Evolutionary conservation across 2,329 filamentous ascomycete genomes (phyloP), one percentile per base, ranked within the genome.

Genomic region (Cytospora paraplurivora): DNA sequence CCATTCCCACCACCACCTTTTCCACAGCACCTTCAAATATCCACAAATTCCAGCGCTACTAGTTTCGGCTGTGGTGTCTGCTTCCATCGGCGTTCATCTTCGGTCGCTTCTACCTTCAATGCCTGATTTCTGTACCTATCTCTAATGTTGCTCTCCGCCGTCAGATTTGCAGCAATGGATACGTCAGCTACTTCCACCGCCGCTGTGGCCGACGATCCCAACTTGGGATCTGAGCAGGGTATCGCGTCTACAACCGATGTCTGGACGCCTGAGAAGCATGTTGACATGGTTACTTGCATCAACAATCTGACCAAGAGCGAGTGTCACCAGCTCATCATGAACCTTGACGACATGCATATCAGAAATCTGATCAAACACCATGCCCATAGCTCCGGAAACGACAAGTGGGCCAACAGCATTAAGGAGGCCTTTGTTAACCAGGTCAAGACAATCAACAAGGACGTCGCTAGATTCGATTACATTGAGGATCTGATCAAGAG

Each of bases 361-460:
- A 61, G 55, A 51, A 61, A 61, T 21, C 51, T 51, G 32, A 51
- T 61, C 7, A 55, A 49, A 32, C 51, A 61, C 33, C 59, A 51
- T 5, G 17, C 49, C 6, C 51, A 55, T 5, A 55, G 59, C 33
- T 61, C 33, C 8, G 51, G 51, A 6, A n/a, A 32, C 13, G 51
- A 37, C 12, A 27, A 13, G 19, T 61, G 38, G 38, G 55, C 59
- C 41, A 21, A 50, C 1, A 38, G 54, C 19, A 38, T 61, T 3
- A 19, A 44, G 10, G 11, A 13, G 13, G 5, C 1, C 7, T 61
- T 35, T 34, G 59, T n/a, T 8, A 21, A 19, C 19, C 50, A 47
- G 38, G 51, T 61, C 3, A 12, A 55, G 15, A 4, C 19, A 1
- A 32, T 15, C 32, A 50, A 19, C 4, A 17, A 21, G 10, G n/a